Percentiles rank a stretch among this genome's conserved stretches.
These are phyloP conservation scores for Rhizopus delemar DNA, from an alignment of 371 early-diverging fungal genomes.

Conservation along the genomic window DNA sequence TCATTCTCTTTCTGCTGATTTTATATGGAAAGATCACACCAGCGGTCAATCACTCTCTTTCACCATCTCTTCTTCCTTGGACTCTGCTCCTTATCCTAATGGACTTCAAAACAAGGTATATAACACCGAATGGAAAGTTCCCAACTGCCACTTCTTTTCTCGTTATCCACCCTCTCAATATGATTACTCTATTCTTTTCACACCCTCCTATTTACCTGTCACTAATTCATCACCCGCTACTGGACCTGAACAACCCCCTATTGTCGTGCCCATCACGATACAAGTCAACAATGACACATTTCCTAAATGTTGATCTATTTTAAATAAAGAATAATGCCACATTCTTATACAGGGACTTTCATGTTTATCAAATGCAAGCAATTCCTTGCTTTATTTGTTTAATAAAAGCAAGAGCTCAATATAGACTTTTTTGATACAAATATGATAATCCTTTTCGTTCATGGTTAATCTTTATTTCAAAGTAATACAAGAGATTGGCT, in stretches of 20 bases:
- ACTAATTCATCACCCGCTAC: background rate
- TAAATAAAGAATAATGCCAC: no score
- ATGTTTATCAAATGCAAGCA: no score
- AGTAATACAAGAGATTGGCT: no score
- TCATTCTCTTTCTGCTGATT: constrained; percentile 13
- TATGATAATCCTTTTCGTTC: no score
- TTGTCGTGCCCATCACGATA: constrained; percentile 17
- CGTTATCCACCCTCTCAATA: constrained; percentile 26
- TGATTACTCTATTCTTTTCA: constrained; percentile 24
- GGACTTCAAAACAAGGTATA: constrained; percentile 10
- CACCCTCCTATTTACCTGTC: constrained; percentile 14
- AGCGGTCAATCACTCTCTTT: constrained; percentile 13
- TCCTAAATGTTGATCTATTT: constrained; percentile 16
- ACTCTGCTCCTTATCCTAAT: constrained; percentile 19
- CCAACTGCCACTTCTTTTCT: constrained; percentile 29
- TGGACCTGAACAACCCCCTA: constrained; percentile 14
- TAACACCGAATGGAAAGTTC: constrained; percentile 15
- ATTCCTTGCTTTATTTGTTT: no score
- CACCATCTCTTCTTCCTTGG: constrained; percentile 8
- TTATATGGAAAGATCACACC: constrained; percentile 24
- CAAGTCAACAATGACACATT: constrained; percentile 23
- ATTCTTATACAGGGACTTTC: no score
- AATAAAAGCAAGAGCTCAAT: no score
- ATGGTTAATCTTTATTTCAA: no score
- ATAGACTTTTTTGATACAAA: no score